Percentiles rank a stretch among this genome's conserved stretches.
Evolutionary conservation across 2,329 filamentous ascomycete species (phyloP).

Genomic region (Ilyonectria sp.): DNA sequence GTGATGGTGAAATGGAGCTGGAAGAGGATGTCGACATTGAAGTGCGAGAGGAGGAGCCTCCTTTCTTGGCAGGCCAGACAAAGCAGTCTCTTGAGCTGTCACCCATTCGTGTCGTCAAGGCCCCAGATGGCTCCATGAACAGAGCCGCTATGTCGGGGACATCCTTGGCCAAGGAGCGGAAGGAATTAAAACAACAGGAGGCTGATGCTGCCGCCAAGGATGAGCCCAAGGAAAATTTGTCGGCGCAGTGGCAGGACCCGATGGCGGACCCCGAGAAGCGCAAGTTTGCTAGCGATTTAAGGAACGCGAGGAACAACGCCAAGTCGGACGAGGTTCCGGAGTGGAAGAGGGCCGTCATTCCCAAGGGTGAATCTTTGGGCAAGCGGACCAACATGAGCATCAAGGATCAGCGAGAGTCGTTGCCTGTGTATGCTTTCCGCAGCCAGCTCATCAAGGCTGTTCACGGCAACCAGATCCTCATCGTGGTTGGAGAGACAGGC

Average conservation of each 20-base stretch:
- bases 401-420: conserved; percentile 90
- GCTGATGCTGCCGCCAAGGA: conserved; percentile 82
- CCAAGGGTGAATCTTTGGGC: conserved; percentile 85
- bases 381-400: conserved; percentile 93
- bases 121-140: conserved; percentile 98
- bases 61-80: conserved; percentile 95
- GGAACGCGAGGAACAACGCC: conserved; percentile 74
- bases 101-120: conserved; percentile 96
- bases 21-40: conserved; percentile 99
- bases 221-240: conserved; percentile 85
- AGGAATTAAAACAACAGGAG: conserved; percentile 91
- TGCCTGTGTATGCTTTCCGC: conserved; percentile 92
- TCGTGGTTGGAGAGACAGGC: conserved; percentile 97
- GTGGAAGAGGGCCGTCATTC: conserved; percentile 89
- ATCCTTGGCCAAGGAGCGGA: conserved; percentile 87
- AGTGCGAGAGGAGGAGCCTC: conserved; percentile 94
- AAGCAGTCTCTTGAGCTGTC: conserved; percentile 96
- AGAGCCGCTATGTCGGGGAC: conserved; percentile 96
- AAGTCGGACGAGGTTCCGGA: conserved; percentile 84
- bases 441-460: conserved; percentile 91
- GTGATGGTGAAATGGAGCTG: conserved; percentile 89
- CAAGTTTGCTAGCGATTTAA: conserved; percentile 90
- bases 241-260: conserved; percentile 95
- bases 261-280: conserved; percentile 90
- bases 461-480: conserved; percentile 88